Evolutionary conservation across 192 early-diverging fungal genomes (phyloP).

Genomic region (Gaertneriomyces semiglobifer): DNA sequence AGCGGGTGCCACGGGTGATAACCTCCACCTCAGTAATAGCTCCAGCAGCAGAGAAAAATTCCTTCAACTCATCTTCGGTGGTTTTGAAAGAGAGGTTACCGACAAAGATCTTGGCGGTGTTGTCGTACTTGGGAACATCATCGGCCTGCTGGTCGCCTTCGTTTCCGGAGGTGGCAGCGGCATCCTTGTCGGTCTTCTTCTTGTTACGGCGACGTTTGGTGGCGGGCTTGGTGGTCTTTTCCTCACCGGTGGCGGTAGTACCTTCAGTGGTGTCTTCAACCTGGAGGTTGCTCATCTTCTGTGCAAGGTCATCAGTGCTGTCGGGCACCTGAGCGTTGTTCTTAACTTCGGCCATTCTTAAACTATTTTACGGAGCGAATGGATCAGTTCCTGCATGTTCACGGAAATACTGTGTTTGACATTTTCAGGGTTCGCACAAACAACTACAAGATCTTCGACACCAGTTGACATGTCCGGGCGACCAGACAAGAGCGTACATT

Average conservation of each 20-base stretch:
- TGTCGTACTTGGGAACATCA: slow-evolving; percentile 17
- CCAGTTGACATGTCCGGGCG: no score
- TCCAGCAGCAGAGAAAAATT: slow-evolving; percentile 69
- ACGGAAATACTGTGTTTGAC: no score
- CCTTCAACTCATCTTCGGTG: slow-evolving; percentile 72
- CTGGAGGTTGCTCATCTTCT: no score
- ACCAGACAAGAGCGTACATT: no score
- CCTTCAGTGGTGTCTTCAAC: no score
- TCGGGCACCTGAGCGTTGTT: no score
- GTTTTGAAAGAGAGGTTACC: slow-evolving; percentile 92
- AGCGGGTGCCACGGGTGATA: slow-evolving; percentile 75
- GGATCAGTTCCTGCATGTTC: no score
- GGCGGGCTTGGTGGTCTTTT: neutral
- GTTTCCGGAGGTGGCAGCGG: neutral
- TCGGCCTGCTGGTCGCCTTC: slow-evolving; percentile 12
- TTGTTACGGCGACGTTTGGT: slow-evolving; percentile 14
- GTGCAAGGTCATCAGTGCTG: no score
- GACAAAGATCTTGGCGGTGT: slow-evolving; percentile 82
- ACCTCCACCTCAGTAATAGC: slow-evolving; percentile 70
- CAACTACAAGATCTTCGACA: no score
- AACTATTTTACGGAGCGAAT: no score
- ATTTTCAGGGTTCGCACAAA: no score
- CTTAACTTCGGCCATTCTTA: no score
- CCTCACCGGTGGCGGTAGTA: slow-evolving; percentile 1
- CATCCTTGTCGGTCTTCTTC: slow-evolving; percentile 4